Evolutionary conservation across 139 green algal genomes (phyloP).

Genomic region (Nannochloris sp.): DNA sequence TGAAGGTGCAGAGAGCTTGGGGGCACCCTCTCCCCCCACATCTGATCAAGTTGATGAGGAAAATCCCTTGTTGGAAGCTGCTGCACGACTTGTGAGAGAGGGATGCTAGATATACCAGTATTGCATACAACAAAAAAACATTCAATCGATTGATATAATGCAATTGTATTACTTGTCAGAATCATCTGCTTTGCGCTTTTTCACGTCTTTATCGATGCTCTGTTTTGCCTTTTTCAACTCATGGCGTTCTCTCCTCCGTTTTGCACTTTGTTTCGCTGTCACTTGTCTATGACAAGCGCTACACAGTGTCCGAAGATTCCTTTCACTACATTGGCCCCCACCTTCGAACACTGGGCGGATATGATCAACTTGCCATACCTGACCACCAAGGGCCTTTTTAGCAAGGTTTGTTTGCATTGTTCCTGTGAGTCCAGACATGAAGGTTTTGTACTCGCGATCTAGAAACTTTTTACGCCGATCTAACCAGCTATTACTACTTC

Average conservation of each 20-base stretch:
- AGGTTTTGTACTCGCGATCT: neutral
- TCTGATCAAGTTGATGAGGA: neutral
- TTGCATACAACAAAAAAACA: no score
- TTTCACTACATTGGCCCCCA: constrained; percentile 72
- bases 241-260: constrained; percentile 14
- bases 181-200: neutral
- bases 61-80: neutral
- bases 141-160: no score
- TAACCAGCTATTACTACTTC: constrained; percentile 2
- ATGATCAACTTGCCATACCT: constrained; percentile 86
- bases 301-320: constrained; percentile 87
- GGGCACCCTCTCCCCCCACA: neutral
- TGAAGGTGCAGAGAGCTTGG: neutral
- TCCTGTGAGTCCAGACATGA: no score
- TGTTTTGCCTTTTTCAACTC: neutral
- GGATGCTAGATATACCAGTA: no score
- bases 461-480: constrained; percentile 12
- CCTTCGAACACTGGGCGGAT: constrained; percentile 71
- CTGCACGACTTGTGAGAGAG: no score
- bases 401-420: constrained; percentile 3
- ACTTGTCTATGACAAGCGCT: constrained; percentile 65
- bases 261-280: constrained; percentile 41
- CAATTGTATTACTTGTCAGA: no score
- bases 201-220: neutral
- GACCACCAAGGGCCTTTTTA: constrained; percentile 51